Evolutionary conservation across 345 rosid species (phyloP), one percentile per base, ranked within the genome.

Genomic region (Barbarea vulgaris): DNA sequence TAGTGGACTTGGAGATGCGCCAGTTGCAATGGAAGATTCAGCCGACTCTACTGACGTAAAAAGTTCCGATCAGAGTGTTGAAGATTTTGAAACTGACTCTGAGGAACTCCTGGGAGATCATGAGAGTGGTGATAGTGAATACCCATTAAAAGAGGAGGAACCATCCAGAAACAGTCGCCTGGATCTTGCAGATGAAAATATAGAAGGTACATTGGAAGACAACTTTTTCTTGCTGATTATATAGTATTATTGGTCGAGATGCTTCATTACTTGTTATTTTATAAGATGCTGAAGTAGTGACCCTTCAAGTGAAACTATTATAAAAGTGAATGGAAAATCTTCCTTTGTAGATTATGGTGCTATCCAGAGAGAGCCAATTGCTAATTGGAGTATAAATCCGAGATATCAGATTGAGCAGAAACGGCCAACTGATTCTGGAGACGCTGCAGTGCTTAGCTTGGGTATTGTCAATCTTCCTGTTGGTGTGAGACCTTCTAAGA

Each of bases 391-490:
- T 81, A 62, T 82, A 83, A 91, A 89, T 39, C 88, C 83, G 14
- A 92, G 91, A 25, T 84, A 86, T 81, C 87, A 83, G 74, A 84
- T 81, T 77, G 93, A 90, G 27, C 84, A 72, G 82, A 91, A 90
- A 80, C 75, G 90, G 85, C 76, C 81, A 63, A 78, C 79, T 72
- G 81, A 79, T 47, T 72, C 88, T 39, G 89, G 81, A 76, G 84
- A 87, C 72, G 73, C 81, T 41, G 75, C 87, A 55, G 67, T 73
- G 67, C 84, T 82, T 57, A 89, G 84, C 65, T 51, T 86, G 27
- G 82, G 93, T 76, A 72, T 87, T 76, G 87, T 88, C 83, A 70
- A 70, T 85, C 91, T 90, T 79, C 97, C 98, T 59, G 93, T 90
- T 42, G 98, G 98, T 46, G 88, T 94, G 78, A 94, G 83, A 79